Evolutionary conservation across 1,284 basidiomycete species (phyloP), one percentile per base, ranked within the genome.

Genomic region (Moesziomyces parantarcticus): DNA sequence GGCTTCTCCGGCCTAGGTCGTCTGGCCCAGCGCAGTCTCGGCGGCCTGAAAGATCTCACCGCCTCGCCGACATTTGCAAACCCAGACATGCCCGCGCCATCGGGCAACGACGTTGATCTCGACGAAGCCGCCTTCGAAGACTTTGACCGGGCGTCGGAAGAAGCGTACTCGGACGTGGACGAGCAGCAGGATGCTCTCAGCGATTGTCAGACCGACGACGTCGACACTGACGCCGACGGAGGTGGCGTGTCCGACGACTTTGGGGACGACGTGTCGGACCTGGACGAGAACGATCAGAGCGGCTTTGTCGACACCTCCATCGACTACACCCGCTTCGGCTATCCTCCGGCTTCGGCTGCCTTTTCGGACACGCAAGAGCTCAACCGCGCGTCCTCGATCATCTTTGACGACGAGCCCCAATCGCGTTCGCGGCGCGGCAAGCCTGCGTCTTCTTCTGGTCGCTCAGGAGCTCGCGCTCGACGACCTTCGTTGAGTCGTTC

Each of bases 1-100:
- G 87, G 87, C 18, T 92, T 94, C 76, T 88, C 89, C n/a, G 89
- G 87, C 43, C 86, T 93, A 10, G 93, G 78, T 18, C 59, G 56
- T 40, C 22, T 73, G 44, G 77, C 65, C 18, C 65, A 74, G 40
- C 65, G 71, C 14, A 58, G 57, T 21, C 62, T 63, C 9, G 66
- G 51, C 10, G 71, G 71, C 36, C 71, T 74, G 48, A 74, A 61
- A 42, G 71, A 74, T 46, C 56, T 74, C 22, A 65, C 71, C 21
- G 50, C 57, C 1, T 49, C 51, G 7, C 55, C 62, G 8, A 56
- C 46, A 1, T 25, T 55, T 8, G 47, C 36, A 3, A n/a, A 22
- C 2, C 44, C 43, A 8, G 48, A 49, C 16, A 41, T 39, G 18
- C 21, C 8, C 39, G 26, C 32, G 21, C 29, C 23, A 20, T 50